phyloP scores from a whole-genome alignment of 495 filamentous ascomycete genomes.

The Hypoxylon lienhwacheense region DNA sequence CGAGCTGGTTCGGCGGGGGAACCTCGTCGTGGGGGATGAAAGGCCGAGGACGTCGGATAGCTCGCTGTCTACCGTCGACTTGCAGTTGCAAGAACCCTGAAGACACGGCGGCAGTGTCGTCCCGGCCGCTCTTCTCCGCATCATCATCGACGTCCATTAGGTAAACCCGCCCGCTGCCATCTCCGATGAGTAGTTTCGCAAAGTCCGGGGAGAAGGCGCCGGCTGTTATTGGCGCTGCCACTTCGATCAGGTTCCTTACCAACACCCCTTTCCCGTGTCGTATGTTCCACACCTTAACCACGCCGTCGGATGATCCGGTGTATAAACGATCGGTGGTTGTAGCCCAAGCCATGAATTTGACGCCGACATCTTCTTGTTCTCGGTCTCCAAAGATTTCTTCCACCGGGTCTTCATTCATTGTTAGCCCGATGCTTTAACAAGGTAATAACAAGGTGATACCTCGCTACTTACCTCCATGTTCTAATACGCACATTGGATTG shows the following conservation, averaged over 20 bases:
- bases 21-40: slow-evolving; percentile 51
- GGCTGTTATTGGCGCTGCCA: slow-evolving; percentile 57
- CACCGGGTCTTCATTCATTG: slow-evolving; percentile 51
- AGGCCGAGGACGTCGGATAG: slow-evolving; percentile 44
- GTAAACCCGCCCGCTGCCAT: slow-evolving; percentile 72
- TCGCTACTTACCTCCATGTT: slow-evolving; percentile 58
- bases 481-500: slow-evolving; percentile 63
- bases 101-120: slow-evolving; percentile 1
- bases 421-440: slow-evolving; percentile 11
- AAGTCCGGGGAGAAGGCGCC: slow-evolving; percentile 76
- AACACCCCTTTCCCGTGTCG: slow-evolving; percentile 55
- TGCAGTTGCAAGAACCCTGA: slow-evolving; percentile 29
- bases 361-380: slow-evolving; percentile 76
- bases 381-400: slow-evolving; percentile 61
- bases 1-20: slow-evolving; percentile 38
- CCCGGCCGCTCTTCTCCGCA: slow-evolving; percentile 26
- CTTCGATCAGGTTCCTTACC: slow-evolving; percentile 60
- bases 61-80: slow-evolving; percentile 20
- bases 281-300: slow-evolving; percentile 85
- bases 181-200: slow-evolving; percentile 71
- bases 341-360: slow-evolving; percentile 82
- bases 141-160: slow-evolving; percentile 58
- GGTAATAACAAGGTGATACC: no score
- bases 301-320: slow-evolving; percentile 87
- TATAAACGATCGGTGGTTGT: slow-evolving; percentile 69